These are phyloP conservation scores for Flammula alnicola DNA, from an alignment of 1,284 basidiomycete genomes.

Conservation along the genomic window DNA sequence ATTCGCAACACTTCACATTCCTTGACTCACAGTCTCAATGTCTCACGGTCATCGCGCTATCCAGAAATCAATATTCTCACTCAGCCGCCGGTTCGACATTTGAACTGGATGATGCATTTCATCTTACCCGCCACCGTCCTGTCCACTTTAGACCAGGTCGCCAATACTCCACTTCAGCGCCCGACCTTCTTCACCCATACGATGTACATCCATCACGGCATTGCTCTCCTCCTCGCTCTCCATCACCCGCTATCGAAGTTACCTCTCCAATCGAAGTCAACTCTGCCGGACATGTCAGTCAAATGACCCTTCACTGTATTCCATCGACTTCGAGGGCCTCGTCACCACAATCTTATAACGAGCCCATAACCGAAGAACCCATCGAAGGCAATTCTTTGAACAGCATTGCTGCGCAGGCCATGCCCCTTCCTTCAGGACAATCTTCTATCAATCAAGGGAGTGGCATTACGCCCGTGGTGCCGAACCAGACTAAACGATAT, in stretches of 20 bases:
- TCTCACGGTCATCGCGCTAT: conserved; percentile 4
- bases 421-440: no score
- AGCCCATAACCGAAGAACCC: no score
- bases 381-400: no score
- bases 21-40: conserved; percentile 1
- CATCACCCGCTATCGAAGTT: background rate
- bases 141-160: background rate
- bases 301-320: background rate
- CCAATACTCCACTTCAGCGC: conserved; percentile 8
- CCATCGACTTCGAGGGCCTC: background rate
- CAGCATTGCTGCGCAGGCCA: background rate
- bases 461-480: conserved; percentile 14
- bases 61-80: conserved; percentile 2
- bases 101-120: background rate
- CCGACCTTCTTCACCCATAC: background rate
- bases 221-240: no score
- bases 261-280: conserved; percentile 1
- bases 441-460: background rate
- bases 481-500: conserved; percentile 14
- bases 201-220: no score
- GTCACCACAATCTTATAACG: background rate
- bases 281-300: background rate
- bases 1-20: conserved; percentile 6
- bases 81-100: background rate
- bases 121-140: background rate